These are phyloP conservation scores for Diatrype stigma DNA, from an alignment of 2,329 filamentous ascomycete species.

Conservation along the genomic window DNA sequence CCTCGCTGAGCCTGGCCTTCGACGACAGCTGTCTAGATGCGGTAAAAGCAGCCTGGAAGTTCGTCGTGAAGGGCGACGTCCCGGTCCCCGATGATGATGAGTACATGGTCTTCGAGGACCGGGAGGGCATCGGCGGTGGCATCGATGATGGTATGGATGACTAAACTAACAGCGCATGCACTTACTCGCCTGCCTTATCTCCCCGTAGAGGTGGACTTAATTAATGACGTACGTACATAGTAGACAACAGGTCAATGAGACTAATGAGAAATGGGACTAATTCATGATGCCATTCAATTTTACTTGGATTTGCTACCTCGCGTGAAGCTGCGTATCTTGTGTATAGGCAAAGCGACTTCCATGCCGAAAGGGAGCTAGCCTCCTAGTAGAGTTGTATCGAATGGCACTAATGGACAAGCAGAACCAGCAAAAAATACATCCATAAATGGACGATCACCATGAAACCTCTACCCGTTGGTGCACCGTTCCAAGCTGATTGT, in stretches of 20 bases:
- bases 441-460: too few species aligned
- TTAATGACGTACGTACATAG: conserved; percentile 4
- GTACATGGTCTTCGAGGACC: background rate
- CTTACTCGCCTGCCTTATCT: background rate
- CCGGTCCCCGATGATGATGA: background rate
- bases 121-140: background rate
- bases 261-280: conserved; percentile 14
- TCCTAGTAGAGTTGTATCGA: too few species aligned
- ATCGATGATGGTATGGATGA: background rate
- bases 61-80: conserved; percentile 42
- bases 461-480: too few species aligned
- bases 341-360: too few species aligned
- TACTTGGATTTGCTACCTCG: background rate
- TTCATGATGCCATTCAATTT: conserved; percentile 1
- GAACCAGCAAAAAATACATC: too few species aligned
- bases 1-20: conserved; percentile 65
- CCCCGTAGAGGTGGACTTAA: too few species aligned
- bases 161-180: too few species aligned
- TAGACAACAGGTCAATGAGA: conserved; percentile 6
- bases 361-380: too few species aligned
- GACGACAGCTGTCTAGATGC: conserved; percentile 64
- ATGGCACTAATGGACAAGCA: too few species aligned
- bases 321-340: background rate
- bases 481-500: background rate
- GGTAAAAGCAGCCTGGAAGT: conserved; percentile 68